Conservation (phyloP, 306 rosid species). For the Comarum palustre region DNA sequence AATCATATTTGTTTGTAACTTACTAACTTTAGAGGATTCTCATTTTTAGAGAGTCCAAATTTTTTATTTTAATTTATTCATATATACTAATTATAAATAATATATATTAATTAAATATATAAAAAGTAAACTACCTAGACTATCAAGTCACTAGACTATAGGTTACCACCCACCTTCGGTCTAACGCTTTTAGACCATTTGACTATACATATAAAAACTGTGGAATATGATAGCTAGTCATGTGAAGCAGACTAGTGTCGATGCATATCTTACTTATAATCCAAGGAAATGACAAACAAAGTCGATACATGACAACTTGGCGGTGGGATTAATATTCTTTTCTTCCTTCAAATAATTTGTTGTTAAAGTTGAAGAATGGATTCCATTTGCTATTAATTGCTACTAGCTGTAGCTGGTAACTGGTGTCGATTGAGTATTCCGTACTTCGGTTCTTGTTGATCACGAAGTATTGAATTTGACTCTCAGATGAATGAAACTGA, state of each 20-base stretch:
- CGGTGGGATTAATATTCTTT: conserved; percentile 6
- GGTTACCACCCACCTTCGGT: too few relatives aligned
- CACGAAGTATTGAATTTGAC: conserved; percentile 1
- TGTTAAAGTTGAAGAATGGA: neutral
- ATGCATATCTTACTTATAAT: conserved; percentile 10
- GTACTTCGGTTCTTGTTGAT: conserved; percentile 1
- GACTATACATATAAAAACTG: neutral
- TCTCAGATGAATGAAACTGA: neutral
- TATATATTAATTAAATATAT: too few relatives aligned
- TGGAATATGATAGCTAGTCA: neutral
- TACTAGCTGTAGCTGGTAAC: neutral
- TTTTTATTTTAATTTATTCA: too few relatives aligned
- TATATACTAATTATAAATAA: too few relatives aligned
- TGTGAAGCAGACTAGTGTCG: conserved; percentile 11
- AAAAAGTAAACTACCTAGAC: too few relatives aligned
- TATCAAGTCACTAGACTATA: too few relatives aligned
- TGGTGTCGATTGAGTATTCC: neutral
- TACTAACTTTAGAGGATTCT: too few relatives aligned
- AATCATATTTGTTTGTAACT: too few relatives aligned
- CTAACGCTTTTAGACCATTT: too few relatives aligned
- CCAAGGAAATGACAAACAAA: conserved; percentile 26
- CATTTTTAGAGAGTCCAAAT: too few relatives aligned
- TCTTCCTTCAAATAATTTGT: neutral
- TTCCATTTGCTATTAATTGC: neutral
- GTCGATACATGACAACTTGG: conserved; percentile 8